Percentiles rank a stretch among this genome's conserved stretches.
Conservation (phyloP, 179 eudicot genomes). For the Vitellaria paradoxa region DNA sequence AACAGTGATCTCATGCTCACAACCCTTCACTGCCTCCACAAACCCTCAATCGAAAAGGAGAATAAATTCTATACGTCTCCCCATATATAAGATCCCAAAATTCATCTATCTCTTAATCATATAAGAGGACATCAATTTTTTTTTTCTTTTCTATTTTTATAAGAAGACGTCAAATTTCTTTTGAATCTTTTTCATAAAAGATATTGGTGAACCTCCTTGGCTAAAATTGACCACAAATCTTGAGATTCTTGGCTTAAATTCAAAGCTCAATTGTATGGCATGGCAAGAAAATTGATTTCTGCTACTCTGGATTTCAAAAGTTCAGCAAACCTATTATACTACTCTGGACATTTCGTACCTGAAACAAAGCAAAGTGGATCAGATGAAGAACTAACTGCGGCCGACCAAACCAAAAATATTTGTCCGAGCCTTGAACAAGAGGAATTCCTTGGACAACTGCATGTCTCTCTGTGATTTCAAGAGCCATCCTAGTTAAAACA, state of each 20-base stretch:
- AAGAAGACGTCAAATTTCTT: not conserved
- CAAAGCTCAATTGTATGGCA: not conserved
- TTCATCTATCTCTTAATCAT: not conserved
- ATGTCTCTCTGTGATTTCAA: constrained; percentile 56
- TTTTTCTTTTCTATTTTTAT: too few species aligned
- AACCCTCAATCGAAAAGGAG: too few species aligned
- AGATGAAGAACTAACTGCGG: constrained; percentile 23
- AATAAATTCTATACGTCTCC: too few species aligned
- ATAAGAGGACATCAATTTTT: too few species aligned
- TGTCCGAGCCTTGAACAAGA: constrained; percentile 61
- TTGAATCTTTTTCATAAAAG: not conserved
- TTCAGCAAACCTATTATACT: not conserved
- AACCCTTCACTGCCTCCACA: too few species aligned
- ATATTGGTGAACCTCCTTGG: not conserved
- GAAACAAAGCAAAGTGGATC: constrained; percentile 24
- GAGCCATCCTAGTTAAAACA: constrained; percentile 54
- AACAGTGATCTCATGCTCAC: too few species aligned
- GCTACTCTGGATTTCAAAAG: not conserved
- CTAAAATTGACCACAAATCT: too few species aligned
- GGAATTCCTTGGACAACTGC: constrained; percentile 71
- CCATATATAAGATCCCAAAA: too few species aligned
- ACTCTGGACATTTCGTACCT: constrained; percentile 6
- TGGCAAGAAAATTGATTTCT: not conserved
- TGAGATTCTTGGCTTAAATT: not conserved
- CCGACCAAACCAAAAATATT: constrained; percentile 56